phyloP scores from a whole-genome alignment of 768 basidiomycete species.

The Hericium erinaceus region DNA sequence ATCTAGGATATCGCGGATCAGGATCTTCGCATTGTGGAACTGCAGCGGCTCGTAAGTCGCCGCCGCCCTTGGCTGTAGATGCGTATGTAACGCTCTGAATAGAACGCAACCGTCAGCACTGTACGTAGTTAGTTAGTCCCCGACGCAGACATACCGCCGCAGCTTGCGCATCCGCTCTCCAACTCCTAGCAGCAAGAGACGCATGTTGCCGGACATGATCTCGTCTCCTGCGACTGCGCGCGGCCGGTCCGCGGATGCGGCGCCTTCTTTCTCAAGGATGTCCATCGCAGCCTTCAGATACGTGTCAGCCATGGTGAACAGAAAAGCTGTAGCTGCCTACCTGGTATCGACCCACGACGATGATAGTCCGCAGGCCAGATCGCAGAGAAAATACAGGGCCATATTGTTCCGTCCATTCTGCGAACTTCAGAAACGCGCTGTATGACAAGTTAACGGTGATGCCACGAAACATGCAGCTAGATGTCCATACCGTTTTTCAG shows the following conservation, averaged over 20 bases:
- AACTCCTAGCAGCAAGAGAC: conserved; percentile 18
- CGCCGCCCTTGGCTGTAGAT: conserved; percentile 25
- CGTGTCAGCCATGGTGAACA: too few relatives aligned
- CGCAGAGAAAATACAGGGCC: conserved; percentile 52
- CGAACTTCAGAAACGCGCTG: conserved; percentile 14
- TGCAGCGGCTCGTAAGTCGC: conserved; percentile 27
- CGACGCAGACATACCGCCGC: conserved; percentile 14
- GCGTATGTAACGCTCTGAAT: conserved; percentile 24
- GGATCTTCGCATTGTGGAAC: conserved; percentile 21
- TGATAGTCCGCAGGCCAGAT: conserved; percentile 32
- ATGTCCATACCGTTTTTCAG: neutral
- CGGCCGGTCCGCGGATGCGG: conserved; percentile 26
- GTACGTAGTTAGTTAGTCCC: neutral
- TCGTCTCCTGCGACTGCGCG: conserved; percentile 27
- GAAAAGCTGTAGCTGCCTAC: neutral
- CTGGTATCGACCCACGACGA: conserved; percentile 36
- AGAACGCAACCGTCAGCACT: neutral
- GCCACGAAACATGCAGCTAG: neutral
- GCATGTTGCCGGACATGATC: conserved; percentile 25
- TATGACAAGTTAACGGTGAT: neutral
- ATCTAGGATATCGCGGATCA: conserved; percentile 26
- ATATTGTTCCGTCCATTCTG: conserved; percentile 51
- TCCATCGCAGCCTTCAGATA: conserved; percentile 25
- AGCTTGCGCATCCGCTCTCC: conserved; percentile 24
- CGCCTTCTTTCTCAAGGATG: conserved; percentile 31